phyloP scores from a whole-genome alignment of 768 basidiomycete species.

The Trametes cinnabarina region DNA sequence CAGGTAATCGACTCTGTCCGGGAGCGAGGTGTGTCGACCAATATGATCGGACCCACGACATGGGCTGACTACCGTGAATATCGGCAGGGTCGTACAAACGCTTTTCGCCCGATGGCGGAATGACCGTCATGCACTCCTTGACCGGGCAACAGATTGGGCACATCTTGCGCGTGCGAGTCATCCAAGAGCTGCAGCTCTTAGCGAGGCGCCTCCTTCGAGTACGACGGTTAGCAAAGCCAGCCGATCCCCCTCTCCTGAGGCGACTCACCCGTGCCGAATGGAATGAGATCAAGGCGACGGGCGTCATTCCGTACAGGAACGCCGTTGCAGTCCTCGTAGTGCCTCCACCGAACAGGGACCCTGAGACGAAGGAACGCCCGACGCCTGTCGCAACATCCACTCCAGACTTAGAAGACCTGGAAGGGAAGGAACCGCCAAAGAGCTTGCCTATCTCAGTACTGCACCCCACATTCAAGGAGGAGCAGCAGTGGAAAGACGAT shows the following conservation, averaged over 20 bases:
- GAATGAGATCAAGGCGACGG: slow-evolving; percentile 44
- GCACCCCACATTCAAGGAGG: slow-evolving; percentile 21
- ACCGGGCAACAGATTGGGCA: slow-evolving; percentile 59
- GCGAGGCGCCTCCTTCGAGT: slow-evolving; percentile 40
- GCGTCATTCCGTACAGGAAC: slow-evolving; percentile 46
- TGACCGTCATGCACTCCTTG: slow-evolving; percentile 36
- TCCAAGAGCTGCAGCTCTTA: slow-evolving; percentile 73
- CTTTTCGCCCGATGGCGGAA: slow-evolving; percentile 28
- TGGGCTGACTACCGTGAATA: not conserved
- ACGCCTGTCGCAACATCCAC: slow-evolving; percentile 10
- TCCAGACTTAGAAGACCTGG: not conserved
- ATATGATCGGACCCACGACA: not conserved
- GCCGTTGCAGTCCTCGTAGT: slow-evolving; percentile 69
- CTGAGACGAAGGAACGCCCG: slow-evolving; percentile 44
- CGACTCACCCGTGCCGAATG: slow-evolving; percentile 66
- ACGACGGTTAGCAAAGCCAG: slow-evolving; percentile 22
- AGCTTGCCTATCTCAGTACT: slow-evolving; percentile 28
- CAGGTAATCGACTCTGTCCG: slow-evolving; percentile 41
- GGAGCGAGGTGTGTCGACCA: slow-evolving; percentile 34
- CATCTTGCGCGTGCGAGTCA: slow-evolving; percentile 65
- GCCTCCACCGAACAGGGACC: slow-evolving; percentile 61
- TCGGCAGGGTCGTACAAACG: slow-evolving; percentile 1
- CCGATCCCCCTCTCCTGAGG: slow-evolving; percentile 45
- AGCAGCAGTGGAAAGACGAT: not conserved
- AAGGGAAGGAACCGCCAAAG: slow-evolving; percentile 3